Base-by-base conservation (phyloP, 2,329 filamentous ascomycete species). In the Tolypocladium inflatum region DNA sequence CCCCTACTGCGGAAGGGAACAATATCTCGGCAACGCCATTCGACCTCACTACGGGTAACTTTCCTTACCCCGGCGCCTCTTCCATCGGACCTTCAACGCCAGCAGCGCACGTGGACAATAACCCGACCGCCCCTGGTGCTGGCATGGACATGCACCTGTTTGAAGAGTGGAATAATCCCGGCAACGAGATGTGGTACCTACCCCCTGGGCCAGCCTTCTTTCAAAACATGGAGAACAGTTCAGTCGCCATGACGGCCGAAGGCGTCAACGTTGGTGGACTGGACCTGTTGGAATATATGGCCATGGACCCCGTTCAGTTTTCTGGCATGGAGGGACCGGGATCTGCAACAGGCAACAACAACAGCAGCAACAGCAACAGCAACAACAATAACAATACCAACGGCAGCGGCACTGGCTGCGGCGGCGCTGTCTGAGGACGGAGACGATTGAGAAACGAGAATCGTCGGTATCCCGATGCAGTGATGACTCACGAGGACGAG, bases 241-340 rank as follows among this genome's bases (percentile, higher is more conserved):
- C 78, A 8, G 83, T 87, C 11, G 83, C 83, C 50, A 86, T 87
- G 81, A 87, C 84, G 3, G 82, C 84, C 10, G 84, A 87, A 63
- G 84, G 84, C 35, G 81, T 87, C 55, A 86, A 86, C 63, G 81
- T 88, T 2, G 84, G 84, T 11, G 85, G 85, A 0, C 75, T 87
- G 38, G 85, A 88, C 66, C 67, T 88, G 63, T 76, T 88, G 17
- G 85, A 88, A 66, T 87, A 84, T 62, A 86, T 87, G 83, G 80
- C 82, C 9, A 83, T 86, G 79, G 84, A 83, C 43, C 68, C 73
- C 4, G 67, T 69, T 41, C 73, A 75, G 43, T 78, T 77, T 52
- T 71, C 76, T 1, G 68, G 68, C 19, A 55, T 72, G 17, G 69
- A 72, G 9, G 65, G 64, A 2, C 61, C 68, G 6, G 61, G 62